Percentiles rank a stretch among this genome's conserved stretches.
phyloP scores from a whole-genome alignment of 192 early-diverging fungal genomes.

The Piromyces finnis region DNA sequence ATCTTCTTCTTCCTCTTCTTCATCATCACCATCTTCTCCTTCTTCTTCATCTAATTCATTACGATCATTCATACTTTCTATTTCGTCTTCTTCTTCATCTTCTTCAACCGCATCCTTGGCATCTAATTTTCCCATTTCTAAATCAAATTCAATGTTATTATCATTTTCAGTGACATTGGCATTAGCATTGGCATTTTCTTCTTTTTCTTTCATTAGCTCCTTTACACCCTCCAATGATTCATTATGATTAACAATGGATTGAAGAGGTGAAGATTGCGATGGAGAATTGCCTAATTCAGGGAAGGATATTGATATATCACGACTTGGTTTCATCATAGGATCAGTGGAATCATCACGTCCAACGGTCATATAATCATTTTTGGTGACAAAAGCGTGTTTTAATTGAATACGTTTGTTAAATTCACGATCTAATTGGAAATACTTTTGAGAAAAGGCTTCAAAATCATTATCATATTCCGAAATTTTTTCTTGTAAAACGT shows the following conservation, averaged over 20 bases:
- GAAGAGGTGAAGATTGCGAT: background rate
- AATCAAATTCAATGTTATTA: too few species aligned
- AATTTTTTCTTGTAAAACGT: slow-evolving; percentile 60
- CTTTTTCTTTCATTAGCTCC: slow-evolving; percentile 7
- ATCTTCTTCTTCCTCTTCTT: background rate
- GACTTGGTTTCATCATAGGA: background rate
- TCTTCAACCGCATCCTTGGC: too few species aligned
- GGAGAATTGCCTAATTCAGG: background rate
- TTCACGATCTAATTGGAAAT: slow-evolving; percentile 71
- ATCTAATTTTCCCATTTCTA: too few species aligned
- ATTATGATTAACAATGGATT: slow-evolving; percentile 20
- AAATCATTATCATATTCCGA: slow-evolving; percentile 73
- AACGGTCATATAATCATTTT: slow-evolving; percentile 44
- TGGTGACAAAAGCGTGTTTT: slow-evolving; percentile 19
- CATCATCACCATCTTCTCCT: background rate
- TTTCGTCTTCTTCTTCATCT: too few species aligned
- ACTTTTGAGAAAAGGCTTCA: slow-evolving; percentile 51
- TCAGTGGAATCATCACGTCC: slow-evolving; percentile 15
- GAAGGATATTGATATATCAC: background rate
- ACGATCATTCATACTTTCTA: background rate
- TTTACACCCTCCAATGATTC: slow-evolving; percentile 15
- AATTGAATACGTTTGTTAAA: slow-evolving; percentile 21
- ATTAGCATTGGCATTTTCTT: too few species aligned
- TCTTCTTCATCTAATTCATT: background rate
- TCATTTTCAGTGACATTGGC: too few species aligned